Percentiles rank a stretch among this genome's conserved stretches.
Evolutionary conservation across 768 basidiomycete species (phyloP).

Genomic region (Xerocomellus amylosporus): DNA sequence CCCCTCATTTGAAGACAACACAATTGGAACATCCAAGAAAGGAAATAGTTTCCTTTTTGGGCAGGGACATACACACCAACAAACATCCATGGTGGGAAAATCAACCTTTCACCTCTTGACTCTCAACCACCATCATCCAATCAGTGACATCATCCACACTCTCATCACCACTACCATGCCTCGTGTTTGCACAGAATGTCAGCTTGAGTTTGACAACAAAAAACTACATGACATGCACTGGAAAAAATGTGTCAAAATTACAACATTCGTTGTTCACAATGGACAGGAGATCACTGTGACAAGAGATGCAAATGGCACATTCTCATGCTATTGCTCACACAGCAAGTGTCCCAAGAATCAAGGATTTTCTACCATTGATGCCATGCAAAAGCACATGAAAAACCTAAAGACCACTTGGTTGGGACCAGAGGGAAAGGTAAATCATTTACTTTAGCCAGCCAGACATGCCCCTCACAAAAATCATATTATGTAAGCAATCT

Average conservation of each 20-base stretch:
- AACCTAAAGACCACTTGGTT: background rate
- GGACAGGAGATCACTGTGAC: background rate
- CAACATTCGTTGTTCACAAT: background rate
- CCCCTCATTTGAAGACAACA: no score
- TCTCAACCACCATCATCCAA: no score
- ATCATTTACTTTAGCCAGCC: no score
- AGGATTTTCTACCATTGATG: background rate
- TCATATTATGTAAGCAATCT: no score
- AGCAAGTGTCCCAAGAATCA: background rate
- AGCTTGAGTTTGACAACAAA: background rate
- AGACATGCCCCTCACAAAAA: no score
- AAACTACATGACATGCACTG: background rate
- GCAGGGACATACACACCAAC: no score
- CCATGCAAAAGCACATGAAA: background rate
- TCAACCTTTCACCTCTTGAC: no score
- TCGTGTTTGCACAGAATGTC: background rate
- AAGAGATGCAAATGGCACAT: background rate
- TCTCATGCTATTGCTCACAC: background rate
- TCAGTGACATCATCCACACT: no score
- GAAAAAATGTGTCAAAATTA: background rate
- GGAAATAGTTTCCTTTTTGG: no score
- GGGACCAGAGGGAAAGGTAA: background rate
- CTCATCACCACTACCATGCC: background rate
- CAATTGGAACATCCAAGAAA: no score
- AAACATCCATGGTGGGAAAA: no score